Base-by-base conservation (phyloP, 768 basidiomycete genomes). In the Tricholoma matsutake region DNA sequence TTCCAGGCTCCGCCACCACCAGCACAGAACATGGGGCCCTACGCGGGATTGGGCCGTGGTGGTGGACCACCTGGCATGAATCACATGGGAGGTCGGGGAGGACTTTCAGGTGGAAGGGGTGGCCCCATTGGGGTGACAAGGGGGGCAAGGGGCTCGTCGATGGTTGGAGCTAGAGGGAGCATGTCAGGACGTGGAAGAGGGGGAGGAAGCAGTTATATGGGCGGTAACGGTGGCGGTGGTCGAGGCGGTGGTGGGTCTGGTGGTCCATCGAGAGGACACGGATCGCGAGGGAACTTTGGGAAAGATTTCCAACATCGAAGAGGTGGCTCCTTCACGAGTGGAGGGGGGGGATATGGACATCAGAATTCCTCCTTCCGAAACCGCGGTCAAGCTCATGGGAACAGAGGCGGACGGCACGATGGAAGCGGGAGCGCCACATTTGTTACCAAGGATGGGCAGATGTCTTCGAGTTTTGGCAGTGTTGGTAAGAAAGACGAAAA, bases 401-500 rank as follows among this genome's bases (percentile, higher is more conserved):
- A 68, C 60, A 71, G 80, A 47, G 73, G 76, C 45, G 73, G 72
- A 57, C 74, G 81, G 51, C 78, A 79, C 59, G 81, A 82, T 49
- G 51, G 29, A 53, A 75, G 77, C 25, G 74, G 74, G 60, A 73
- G 69, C 60, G 69, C 71, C 69, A 74, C 67, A n/a, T 77, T 80
- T 70, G 76, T 76, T 60, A 69, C 78, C 51, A 80, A 84, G 70
- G 86, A 90, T 71, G 79, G 79, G 43, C 65, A 77, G 18, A 68
- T 77, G 65, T 72, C 76, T 57, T 78, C 80, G 54, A 81, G 73
- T 65, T 74, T 79, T 68, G 74, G 74, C 53, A 73, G 70, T 63
- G 70, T 75, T 69, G 86, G 87, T 82, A 92, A 92, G 83, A 90
- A 89, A 75, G 91, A 92, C 71, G 92, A 94, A 74, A 89, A 90